These are phyloP conservation scores for Debaryomycetaceae sp. DNA, from an alignment of 1,139 yeast genomes.

Conservation along the genomic window DNA sequence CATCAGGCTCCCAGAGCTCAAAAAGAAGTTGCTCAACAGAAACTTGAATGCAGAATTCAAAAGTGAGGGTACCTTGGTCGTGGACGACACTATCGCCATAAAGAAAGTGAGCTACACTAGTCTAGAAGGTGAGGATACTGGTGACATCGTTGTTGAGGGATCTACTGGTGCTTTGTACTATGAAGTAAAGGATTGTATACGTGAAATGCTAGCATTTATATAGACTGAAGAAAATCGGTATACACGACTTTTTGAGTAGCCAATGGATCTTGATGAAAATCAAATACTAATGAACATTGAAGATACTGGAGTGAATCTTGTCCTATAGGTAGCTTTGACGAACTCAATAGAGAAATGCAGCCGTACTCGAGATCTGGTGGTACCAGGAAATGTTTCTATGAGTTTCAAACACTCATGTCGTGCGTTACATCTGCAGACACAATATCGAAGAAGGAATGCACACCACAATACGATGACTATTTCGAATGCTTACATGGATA, in stretches of 20 bases:
- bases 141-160: constrained; percentile 84
- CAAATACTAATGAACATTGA: neutral
- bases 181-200: constrained; percentile 69
- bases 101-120: constrained; percentile 57
- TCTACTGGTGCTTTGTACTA: constrained; percentile 73
- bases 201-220: constrained; percentile 79
- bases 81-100: constrained; percentile 73
- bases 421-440: constrained; percentile 50
- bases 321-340: neutral
- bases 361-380: constrained; percentile 51
- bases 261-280: constrained; percentile 7
- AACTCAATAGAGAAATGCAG: constrained; percentile 26
- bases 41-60: constrained; percentile 82
- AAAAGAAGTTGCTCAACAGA: constrained; percentile 52
- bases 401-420: constrained; percentile 44
- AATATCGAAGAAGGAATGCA: constrained; percentile 38
- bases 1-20: constrained; percentile 76
- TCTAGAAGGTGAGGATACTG: constrained; percentile 53
- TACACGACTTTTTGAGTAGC: constrained; percentile 2
- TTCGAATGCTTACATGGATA: constrained; percentile 48
- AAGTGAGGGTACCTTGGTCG: constrained; percentile 89
- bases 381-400: constrained; percentile 49
- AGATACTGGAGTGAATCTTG: neutral
- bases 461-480: constrained; percentile 46
- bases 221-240: constrained; percentile 9